Evolutionary conservation across 2,329 filamentous ascomycete genomes (phyloP).

Genomic region (Hypoxylon sp.): DNA sequence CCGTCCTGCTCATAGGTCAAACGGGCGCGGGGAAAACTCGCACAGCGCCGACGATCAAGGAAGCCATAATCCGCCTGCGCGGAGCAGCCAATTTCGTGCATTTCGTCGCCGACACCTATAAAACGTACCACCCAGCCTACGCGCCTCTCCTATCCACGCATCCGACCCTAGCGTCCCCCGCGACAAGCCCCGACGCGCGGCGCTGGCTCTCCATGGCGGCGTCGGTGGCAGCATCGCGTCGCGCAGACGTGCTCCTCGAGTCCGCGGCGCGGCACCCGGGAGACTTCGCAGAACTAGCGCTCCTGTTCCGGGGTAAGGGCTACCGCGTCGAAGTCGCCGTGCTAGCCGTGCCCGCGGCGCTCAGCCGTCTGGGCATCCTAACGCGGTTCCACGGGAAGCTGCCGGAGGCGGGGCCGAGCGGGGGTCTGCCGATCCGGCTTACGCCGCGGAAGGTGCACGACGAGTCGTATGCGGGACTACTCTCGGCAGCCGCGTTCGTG

Average conservation of each 20-base stretch:
- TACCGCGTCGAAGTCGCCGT: constrained; percentile 59
- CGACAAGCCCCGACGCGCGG: constrained; percentile 59
- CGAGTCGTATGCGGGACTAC: constrained; percentile 59
- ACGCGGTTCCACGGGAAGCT: constrained; percentile 55
- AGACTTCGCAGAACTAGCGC: constrained; percentile 57
- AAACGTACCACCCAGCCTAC: constrained; percentile 62
- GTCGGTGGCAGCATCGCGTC: constrained; percentile 49
- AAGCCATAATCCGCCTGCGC: constrained; percentile 48
- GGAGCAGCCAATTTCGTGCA: constrained; percentile 51
- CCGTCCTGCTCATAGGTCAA: constrained; percentile 61
- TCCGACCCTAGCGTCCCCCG: constrained; percentile 56
- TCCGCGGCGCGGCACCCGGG: constrained; percentile 60
- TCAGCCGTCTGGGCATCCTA: constrained; percentile 60
- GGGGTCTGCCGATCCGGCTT: constrained; percentile 55
- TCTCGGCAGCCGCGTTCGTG: constrained; percentile 55
- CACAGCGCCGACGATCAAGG: constrained; percentile 56
- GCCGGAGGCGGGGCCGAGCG: constrained; percentile 54
- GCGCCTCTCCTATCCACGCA: constrained; percentile 48
- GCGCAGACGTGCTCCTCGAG: constrained; percentile 59
- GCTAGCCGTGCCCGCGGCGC: constrained; percentile 58
- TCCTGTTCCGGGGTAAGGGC: constrained; percentile 51
- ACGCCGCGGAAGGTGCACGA: constrained; percentile 62
- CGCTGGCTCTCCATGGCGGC: constrained; percentile 60
- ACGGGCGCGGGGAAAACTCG: constrained; percentile 64
- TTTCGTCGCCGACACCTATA: constrained; percentile 64